Evolutionary conservation across 768 basidiomycete species (phyloP), one percentile per base, ranked within the genome.

Genomic region (Lentinula lateritia): DNA sequence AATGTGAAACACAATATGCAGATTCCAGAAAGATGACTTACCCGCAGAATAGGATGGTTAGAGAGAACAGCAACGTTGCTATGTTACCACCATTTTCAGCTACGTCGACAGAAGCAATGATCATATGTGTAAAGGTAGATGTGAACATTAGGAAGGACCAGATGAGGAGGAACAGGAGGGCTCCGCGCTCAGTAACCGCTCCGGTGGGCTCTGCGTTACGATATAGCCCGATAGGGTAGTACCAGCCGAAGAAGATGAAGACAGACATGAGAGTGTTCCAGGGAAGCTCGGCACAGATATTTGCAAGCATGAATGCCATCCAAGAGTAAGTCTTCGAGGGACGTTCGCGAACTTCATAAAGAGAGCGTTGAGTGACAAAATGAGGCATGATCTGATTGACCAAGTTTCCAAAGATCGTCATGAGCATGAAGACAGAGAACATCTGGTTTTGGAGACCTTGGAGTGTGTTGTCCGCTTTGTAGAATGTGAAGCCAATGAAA

Each of bases 31-130:
- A 69, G 38, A 73, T 64, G 2, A 75, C 74, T 38, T 54, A 65
- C 66, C 74, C 77, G 65, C 76, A 77, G 71, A 79, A 79, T 38
- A 80, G 69, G 23, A 79, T 64, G 50, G 67, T 73, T 41, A 80
- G 66, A 6, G 73, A 74, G 70, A 79, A 79, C 50, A 78, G 55
- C 52, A 79, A 61, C 53, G 75, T 75, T 56, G 72, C 77, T 23
- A 76, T 61, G 58, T 78, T 79, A 41, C 76, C 77, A 13, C 71
- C 77, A 12, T 71, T 73, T 62, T 78, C 75, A 32, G 75, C 75
- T 13, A 70, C 68, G 0, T 72, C 71, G 46, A 70, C 70, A 15
- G 70, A 72, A 2, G 75, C 74, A 9, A 79, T 73, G 38, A 75
- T 61, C 64, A 74, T 68, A 61, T 75, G 70, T 9, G 75, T 56